Conservation (phyloP, 2,329 filamentous ascomycete genomes). For the Byssochlamys sp. region DNA sequence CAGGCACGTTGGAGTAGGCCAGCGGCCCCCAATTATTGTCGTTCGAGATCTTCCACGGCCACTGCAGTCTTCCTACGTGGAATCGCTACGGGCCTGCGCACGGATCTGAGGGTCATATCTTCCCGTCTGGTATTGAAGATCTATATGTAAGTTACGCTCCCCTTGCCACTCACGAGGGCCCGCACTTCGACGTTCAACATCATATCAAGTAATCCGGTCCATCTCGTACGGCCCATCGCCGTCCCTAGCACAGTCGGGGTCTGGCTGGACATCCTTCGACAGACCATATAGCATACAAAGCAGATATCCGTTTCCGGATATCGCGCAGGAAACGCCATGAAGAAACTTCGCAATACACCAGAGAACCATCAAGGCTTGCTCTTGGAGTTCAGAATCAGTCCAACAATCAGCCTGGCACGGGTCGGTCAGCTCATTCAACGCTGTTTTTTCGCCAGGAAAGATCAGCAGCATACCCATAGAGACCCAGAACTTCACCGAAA, state of each 20-base stretch:
- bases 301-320: not conserved
- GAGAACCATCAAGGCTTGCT: slow-evolving; percentile 46
- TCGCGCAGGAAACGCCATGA: not conserved
- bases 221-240: not conserved
- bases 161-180: not conserved
- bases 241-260: not conserved
- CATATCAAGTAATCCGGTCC: not conserved
- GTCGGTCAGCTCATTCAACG: not conserved
- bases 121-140: not conserved
- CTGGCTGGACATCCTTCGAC: not conserved
- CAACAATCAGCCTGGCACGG: slow-evolving; percentile 65
- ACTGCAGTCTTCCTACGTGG: not conserved
- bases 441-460: not conserved
- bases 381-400: slow-evolving; percentile 81
- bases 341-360: not conserved
- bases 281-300: not conserved
- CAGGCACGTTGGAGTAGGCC: not conserved
- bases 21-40: not conserved
- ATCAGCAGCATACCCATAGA: slow-evolving; percentile 66
- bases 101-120: not conserved
- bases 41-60: not conserved
- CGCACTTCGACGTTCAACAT: not conserved
- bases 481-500: slow-evolving; percentile 92
- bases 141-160: not conserved
- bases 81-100: not conserved